Evolutionary conservation across 495 filamentous ascomycete genomes (phyloP).

Genomic region (Hypomontagnella monticulosa): DNA sequence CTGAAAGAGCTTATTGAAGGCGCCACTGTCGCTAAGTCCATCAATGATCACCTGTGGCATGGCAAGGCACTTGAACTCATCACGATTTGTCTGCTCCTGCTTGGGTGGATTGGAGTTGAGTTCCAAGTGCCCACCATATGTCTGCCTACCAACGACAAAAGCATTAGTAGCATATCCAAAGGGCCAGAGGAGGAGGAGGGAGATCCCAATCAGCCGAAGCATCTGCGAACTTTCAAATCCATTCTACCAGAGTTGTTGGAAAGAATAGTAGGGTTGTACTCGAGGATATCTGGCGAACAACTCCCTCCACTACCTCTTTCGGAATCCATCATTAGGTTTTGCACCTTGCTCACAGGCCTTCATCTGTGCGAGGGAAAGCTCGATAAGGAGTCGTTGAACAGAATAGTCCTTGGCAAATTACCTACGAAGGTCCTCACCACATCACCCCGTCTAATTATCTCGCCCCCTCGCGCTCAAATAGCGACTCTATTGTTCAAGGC

Average conservation of each 20-base stretch:
- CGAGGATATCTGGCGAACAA: slow-evolving; percentile 80
- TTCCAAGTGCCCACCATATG: slow-evolving; percentile 76
- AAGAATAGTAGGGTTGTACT: slow-evolving; percentile 84
- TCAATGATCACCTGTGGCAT: slow-evolving; percentile 95
- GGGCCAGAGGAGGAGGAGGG: slow-evolving; percentile 56
- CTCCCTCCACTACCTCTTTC: slow-evolving; percentile 83
- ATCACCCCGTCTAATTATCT: slow-evolving; percentile 58
- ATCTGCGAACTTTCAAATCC: slow-evolving; percentile 54
- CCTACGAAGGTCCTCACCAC: slow-evolving; percentile 50
- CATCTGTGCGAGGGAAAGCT: slow-evolving; percentile 75
- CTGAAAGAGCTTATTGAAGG: slow-evolving; percentile 85
- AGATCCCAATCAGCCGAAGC: slow-evolving; percentile 53
- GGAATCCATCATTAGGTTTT: slow-evolving; percentile 82
- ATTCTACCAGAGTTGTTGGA: slow-evolving; percentile 70
- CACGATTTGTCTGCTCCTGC: slow-evolving; percentile 80
- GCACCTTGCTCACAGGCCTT: slow-evolving; percentile 75
- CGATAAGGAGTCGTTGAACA: slow-evolving; percentile 70
- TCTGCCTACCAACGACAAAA: slow-evolving; percentile 58
- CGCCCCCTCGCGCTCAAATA: slow-evolving; percentile 72
- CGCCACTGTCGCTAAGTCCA: slow-evolving; percentile 76
- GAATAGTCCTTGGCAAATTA: slow-evolving; percentile 64
- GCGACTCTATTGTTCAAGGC: slow-evolving; percentile 74
- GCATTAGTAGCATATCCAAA: slow-evolving; percentile 55
- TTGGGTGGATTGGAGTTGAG: slow-evolving; percentile 85
- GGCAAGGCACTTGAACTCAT: slow-evolving; percentile 93